Evolutionary conservation across 495 filamentous ascomycete genomes (phyloP).

Genomic region (Tricharina praecox): DNA sequence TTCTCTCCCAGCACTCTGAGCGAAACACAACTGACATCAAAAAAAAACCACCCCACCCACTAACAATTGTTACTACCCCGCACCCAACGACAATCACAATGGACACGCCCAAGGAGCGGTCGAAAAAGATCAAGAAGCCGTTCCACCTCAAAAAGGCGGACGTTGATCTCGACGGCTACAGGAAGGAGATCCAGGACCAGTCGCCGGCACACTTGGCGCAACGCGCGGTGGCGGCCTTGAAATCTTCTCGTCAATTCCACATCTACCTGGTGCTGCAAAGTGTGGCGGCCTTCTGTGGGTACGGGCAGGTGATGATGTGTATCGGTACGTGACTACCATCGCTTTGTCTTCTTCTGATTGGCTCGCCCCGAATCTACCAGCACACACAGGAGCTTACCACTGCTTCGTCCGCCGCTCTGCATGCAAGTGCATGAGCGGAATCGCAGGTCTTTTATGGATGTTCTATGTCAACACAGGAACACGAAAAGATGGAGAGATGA

Average conservation of each 20-base stretch:
- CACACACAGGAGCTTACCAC: no score
- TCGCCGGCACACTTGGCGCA: conserved; percentile 24
- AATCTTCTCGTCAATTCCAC: conserved; percentile 27
- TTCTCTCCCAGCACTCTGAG: no score
- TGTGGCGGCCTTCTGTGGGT: conserved; percentile 21
- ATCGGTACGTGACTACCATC: conserved; percentile 27
- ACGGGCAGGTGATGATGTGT: conserved; percentile 27
- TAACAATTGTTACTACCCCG: no score
- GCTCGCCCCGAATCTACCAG: no score
- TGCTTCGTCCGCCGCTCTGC: no score
- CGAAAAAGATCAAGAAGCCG: conserved; percentile 13
- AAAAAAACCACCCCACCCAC: no score
- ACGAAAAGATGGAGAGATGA: conserved; percentile 26
- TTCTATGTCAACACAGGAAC: conserved; percentile 26
- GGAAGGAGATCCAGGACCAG: conserved; percentile 25
- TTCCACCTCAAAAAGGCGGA: conserved; percentile 27
- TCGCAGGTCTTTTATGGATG: conserved; percentile 27
- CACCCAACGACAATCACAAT: no score
- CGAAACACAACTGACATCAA: no score
- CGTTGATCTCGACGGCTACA: conserved; percentile 28
- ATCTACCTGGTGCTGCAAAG: conserved; percentile 24
- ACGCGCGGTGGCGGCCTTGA: conserved; percentile 17
- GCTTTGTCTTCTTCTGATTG: no score
- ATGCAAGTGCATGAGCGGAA: no score
- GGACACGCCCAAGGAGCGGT: neutral